Base-by-base conservation (phyloP, 257 asterid genomes). In the Solanum virginianum region DNA sequence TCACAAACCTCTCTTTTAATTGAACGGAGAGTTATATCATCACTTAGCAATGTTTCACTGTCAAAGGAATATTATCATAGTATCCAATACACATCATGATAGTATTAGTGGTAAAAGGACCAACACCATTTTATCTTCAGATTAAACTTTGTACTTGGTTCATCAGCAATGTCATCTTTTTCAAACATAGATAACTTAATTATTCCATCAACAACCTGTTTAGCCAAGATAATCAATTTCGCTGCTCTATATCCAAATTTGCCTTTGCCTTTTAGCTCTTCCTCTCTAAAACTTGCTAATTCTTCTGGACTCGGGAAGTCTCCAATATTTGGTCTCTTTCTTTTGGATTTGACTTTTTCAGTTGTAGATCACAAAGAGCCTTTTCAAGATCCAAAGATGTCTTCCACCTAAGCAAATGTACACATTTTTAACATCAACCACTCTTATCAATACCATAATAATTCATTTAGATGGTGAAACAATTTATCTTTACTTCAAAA, bases 71-170 rank as follows among this genome's bases (percentile, higher is more conserved):
- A 9, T 85, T 22, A 12, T 65, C 39, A 54, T 91, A 92, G 68
- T 88, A 74, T 3, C 95, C 93, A 29, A 74, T 13, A 83, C 92
- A 91, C 94, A 92, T 89, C 88, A 88, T 84, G 18, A 90, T 69
- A 66, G 91, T 92, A 55, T 91, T 87, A 66, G 66, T 80, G 17
- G 87, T 87, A 32, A 90, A 92, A 12, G 86, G 84, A 32, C 93
- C 95, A 16, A 79, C 87, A 4, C 93, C 93, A 68, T 86, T 80
- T 80, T 3, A 90, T 84, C 1, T 22, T 80, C 13, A 10, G 10
- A 6, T 10, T 60, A 3, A 85, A 36, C 57, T 74, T 72, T 13
- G 11, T 12, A 15, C 66, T n/a, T 55, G 86, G 75, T 70, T 13
- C 47, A 2, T 49, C 16, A 3, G 7, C n/a, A 14, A 56, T 17